Base-by-base conservation (phyloP, 495 filamentous ascomycete species). In the Podospora fimiseda region DNA sequence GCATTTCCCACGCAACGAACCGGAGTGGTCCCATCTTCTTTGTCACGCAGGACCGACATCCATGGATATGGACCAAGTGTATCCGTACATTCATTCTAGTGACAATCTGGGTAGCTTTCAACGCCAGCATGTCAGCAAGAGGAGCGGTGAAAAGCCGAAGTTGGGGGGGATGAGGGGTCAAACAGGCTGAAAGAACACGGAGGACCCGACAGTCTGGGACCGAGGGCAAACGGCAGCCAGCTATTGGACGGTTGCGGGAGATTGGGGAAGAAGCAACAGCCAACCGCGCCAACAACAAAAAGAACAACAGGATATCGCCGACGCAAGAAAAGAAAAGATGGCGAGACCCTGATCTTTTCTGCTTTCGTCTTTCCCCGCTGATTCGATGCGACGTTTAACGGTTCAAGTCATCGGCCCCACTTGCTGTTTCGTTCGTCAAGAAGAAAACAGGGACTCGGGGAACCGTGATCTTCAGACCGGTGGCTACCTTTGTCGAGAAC, bases 131-230 rank as follows among this genome's bases (percentile, higher is more conserved):
- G 18, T 33, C 48, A 51, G 18, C 48, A 19, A 33, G 47, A n/a
- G 43, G 38, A 53, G 51, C 39, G 51, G 39, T 45, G 52, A 60
- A 38, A 53, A 27, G n/a, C 16, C 27, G 46, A 33, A 33, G 27
- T 33, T 33, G 27, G 27, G 11, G 27, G 27, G 27, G 27, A 33
- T 5, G 37, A 9, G 43, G 37, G 6, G 14, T n/a, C 21, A 40
- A 54, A 46, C 40, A 21, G 37, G 52, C 47, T 24, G 46, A 51
- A 48, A 37, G 15, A 23, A 41, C 43, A 24, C 19, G 15, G 46
- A 33, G 27, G 55, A 61, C 68, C 69, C 68, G 68, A 70, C 64
- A 62, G 64, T 51, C 39, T 57, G 69, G 69, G 46, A 63, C 56
- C 50, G 18, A 42, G 11, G 33, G 16, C 49, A 41, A 33, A 45